phyloP scores from a whole-genome alignment of 2,329 filamentous ascomycete species.

The Thielaviopsis cerberus region DNA sequence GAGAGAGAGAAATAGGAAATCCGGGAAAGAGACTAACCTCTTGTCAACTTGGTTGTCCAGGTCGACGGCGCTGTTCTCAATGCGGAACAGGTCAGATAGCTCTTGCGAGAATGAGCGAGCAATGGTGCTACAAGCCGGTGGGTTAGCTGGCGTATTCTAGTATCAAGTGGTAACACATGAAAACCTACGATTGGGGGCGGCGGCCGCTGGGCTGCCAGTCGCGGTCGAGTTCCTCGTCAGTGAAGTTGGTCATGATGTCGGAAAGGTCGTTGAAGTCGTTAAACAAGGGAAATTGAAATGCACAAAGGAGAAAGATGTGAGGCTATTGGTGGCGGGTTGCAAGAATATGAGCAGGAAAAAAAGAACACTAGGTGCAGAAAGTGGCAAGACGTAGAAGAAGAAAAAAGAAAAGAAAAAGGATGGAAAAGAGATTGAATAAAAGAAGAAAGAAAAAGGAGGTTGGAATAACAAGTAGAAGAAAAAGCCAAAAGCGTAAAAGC shows the following conservation, averaged over 20 bases:
- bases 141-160: neutral
- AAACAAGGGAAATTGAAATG: neutral
- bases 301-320: no score
- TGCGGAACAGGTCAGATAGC: constrained; percentile 74
- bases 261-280: constrained; percentile 1
- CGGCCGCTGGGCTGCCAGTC: constrained; percentile 64
- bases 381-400: neutral
- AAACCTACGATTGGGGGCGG: constrained; percentile 73
- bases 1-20: constrained; percentile 6
- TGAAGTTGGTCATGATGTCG: constrained; percentile 21
- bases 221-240: constrained; percentile 50
- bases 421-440: neutral
- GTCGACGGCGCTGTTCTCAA: constrained; percentile 59
- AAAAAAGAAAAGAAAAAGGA: neutral
- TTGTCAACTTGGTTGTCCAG: constrained; percentile 59
- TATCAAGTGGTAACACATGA: no score
- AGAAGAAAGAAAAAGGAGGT: neutral
- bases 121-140: constrained; percentile 44
- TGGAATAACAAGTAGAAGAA: neutral
- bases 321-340: no score
- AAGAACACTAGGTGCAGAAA: neutral
- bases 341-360: neutral
- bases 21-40: constrained; percentile 49
- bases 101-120: constrained; percentile 73
- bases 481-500: neutral